A percentile compares a stretch with the other conserved stretches of the same genome.
These are phyloP conservation scores for Beauveria caledonica DNA, from an alignment of 2,329 filamentous ascomycete species.

Conservation along the genomic window DNA sequence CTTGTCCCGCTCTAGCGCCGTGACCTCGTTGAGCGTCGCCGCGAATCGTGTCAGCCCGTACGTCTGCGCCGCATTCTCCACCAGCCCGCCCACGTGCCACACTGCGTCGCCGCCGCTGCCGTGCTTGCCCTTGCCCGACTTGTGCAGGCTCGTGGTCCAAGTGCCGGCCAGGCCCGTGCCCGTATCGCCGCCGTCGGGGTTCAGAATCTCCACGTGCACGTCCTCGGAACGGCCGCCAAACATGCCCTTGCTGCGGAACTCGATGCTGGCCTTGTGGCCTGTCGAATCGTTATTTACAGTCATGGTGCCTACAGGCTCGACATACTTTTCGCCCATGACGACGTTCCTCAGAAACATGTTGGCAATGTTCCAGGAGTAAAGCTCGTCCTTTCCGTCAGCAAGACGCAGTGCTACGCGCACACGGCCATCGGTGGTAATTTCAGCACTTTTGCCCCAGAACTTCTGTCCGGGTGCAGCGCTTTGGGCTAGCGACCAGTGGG, in stretches of 20 bases:
- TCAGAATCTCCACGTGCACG: conserved; percentile 66
- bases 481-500: conserved; percentile 79
- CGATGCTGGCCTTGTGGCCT: conserved; percentile 73
- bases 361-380: conserved; percentile 81
- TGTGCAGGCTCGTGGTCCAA: conserved; percentile 69
- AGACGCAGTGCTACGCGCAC: conserved; percentile 66
- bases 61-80: conserved; percentile 67
- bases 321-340: conserved; percentile 95
- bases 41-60: conserved; percentile 89
- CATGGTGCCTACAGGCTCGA: conserved; percentile 91
- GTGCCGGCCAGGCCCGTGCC: conserved; percentile 67
- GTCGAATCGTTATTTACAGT: conserved; percentile 75
- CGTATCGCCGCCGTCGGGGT: conserved; percentile 55
- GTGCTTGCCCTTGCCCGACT: conserved; percentile 52
- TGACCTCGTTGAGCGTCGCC: conserved; percentile 80
- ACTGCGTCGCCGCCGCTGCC: conserved; percentile 52
- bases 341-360: conserved; percentile 92
- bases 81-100: conserved; percentile 71
- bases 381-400: conserved; percentile 61
- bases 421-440: conserved; percentile 87
- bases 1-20: conserved; percentile 63
- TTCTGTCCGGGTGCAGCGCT: conserved; percentile 86
- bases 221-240: conserved; percentile 93
- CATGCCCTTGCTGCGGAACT: conserved; percentile 94
- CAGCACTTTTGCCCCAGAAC: conserved; percentile 96